A percentile compares a stretch with the other conserved stretches of the same genome.
Conservation (phyloP, 2,329 filamentous ascomycete genomes). For the Hypoxylon sp. region DNA sequence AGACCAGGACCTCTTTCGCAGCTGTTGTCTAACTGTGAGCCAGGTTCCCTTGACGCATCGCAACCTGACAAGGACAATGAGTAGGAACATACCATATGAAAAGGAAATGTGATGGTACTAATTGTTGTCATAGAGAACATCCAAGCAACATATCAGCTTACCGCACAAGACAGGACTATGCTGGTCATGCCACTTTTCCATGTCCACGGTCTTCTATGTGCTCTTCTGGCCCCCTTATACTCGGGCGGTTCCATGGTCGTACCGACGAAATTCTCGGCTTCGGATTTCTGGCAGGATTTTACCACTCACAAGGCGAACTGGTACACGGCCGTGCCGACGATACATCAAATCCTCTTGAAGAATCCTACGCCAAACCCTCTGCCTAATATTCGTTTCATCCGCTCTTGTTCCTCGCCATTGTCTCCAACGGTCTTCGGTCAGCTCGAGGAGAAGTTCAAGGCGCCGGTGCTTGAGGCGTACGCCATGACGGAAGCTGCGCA, state of each 20-base stretch:
- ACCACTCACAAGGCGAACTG: conserved; percentile 78
- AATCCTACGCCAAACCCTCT: conserved; percentile 71
- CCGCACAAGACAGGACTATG: conserved; percentile 76
- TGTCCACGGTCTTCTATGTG: conserved; percentile 86
- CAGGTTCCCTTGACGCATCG: conserved; percentile 79
- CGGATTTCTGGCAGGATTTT: conserved; percentile 84
- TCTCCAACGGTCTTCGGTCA: conserved; percentile 83
- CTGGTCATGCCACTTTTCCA: conserved; percentile 93
- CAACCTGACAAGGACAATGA: conserved; percentile 84
- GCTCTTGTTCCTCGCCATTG: conserved; percentile 85
- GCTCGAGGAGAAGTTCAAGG: conserved; percentile 76
- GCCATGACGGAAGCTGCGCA: conserved; percentile 92
- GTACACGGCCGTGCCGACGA: conserved; percentile 94
- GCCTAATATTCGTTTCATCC: conserved; percentile 82
- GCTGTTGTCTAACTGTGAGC: conserved; percentile 25
- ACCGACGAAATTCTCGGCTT: conserved; percentile 80
- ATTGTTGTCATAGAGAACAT: conserved; percentile 68
- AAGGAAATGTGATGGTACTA: neutral
- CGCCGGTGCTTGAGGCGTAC: conserved; percentile 87
- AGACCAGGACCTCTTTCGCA: neutral
- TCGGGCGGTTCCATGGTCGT: conserved; percentile 83
- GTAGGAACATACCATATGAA: conserved; percentile 45
- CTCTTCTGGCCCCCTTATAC: conserved; percentile 77
- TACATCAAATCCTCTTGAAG: conserved; percentile 87
- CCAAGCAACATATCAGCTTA: conserved; percentile 77